phyloP scores from a whole-genome alignment of 371 early-diverging fungal species.

The Smittium culicis region DNA sequence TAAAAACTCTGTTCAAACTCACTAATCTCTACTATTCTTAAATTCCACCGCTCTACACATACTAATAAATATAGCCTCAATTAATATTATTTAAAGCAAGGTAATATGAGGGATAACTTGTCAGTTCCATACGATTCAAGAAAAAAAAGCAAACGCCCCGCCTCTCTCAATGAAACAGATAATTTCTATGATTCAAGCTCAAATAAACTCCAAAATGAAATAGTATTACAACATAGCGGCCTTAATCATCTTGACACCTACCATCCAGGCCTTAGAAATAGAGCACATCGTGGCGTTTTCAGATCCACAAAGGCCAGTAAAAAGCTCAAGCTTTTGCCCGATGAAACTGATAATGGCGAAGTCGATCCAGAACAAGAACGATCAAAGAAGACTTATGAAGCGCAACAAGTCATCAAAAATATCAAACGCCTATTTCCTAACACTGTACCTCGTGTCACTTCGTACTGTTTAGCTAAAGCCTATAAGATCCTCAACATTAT shows the following conservation, averaged over 20 bases:
- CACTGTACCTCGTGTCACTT: conserved; percentile 62
- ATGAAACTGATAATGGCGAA: conserved; percentile 43
- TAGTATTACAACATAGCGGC: conserved; percentile 8
- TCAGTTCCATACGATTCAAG: no score
- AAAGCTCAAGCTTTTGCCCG: conserved; percentile 81
- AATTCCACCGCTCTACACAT: no score
- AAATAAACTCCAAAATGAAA: conserved; percentile 6
- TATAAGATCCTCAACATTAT: conserved; percentile 45
- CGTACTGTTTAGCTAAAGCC: conserved; percentile 76
- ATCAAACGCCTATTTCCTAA: conserved; percentile 47
- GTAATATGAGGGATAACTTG: no score
- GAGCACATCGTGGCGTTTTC: conserved; percentile 31
- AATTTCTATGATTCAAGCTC: neutral
- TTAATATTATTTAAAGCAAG: no score
- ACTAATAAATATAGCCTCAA: no score
- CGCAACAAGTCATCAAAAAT: conserved; percentile 45
- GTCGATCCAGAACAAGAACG: conserved; percentile 32
- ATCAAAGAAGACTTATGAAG: conserved; percentile 27
- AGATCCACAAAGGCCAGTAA: conserved; percentile 81
- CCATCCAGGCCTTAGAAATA: neutral
- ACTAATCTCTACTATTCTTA: no score
- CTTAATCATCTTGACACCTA: neutral
- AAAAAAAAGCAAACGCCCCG: no score
- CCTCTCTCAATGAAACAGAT: no score
- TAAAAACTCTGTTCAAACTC: no score